Evolutionary conservation across 1,139 yeast genomes (phyloP), one percentile per base, ranked within the genome.

Genomic region (Chernovozyma aurita): DNA sequence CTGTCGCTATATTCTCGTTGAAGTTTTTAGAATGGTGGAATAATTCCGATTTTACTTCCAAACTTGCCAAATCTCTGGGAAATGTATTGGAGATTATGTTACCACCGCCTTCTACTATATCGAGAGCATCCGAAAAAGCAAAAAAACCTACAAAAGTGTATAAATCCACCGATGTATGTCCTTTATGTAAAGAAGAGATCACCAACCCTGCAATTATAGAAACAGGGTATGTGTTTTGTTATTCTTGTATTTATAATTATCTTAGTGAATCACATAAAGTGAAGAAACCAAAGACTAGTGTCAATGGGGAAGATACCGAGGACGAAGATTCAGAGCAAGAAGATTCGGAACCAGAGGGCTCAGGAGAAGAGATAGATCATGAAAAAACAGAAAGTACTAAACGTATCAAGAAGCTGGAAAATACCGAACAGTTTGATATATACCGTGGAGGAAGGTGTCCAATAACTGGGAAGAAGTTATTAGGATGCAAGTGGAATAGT

Each of bases 11-110:
- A 41, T 90, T 92, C 55, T 55, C 84, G 25, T 70, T 92, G 44
- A 87, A 88, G 59, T 87, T 92, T 48, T 70, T 88, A 36, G 97
- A 92, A 57, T 90, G 97, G 97, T 90, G 96, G 95, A 80, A 82
- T 43, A 76, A 85, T 31, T 80, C 90, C 14, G 87, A 85, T 44
- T 75, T 87, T 49, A 81, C 87, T 1, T 63, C 73, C 4, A 79
- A 80, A 47, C 59, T 86, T 32, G 64, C 78, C 9, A 76, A 75
- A 45, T 73, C 70, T 34, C 73, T 70, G 38, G 65, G 80, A 5
- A 70, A 72, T 38, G 57, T 58, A 8, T 55, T 77, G 28, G 78
- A 75, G 39, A 65, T 65, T 31, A 67, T 72, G 18, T 61, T 80
- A 24, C 85, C 86, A 6, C 73, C 81, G 3, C 81, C 80, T 13